A percentile compares a stretch with the other conserved stretches of the same genome.
phyloP scores from a whole-genome alignment of 192 early-diverging fungal species.

The Haplosporangium gracile region DNA sequence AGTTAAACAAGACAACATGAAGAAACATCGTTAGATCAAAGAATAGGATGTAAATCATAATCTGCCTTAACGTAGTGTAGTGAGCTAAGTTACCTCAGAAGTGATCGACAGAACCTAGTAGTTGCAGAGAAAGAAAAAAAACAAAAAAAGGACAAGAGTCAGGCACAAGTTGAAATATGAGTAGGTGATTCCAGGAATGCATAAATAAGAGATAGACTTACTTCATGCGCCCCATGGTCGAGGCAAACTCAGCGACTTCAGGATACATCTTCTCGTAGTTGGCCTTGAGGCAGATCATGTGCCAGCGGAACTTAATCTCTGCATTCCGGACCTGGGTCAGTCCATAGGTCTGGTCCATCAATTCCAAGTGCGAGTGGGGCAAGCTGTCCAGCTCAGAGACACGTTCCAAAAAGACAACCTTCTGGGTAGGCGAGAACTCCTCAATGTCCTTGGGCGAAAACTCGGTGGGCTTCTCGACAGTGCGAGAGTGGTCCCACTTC shows the following conservation, averaged over 20 bases:
- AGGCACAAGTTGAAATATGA: background rate
- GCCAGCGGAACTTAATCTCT: conserved; percentile 93
- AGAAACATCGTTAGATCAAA: background rate
- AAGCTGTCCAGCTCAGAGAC: conserved; percentile 75
- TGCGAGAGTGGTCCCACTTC: conserved; percentile 77
- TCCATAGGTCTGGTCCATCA: conserved; percentile 81
- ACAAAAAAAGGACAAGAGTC: background rate
- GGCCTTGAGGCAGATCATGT: conserved; percentile 82
- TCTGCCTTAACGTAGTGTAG: background rate
- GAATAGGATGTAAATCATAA: background rate
- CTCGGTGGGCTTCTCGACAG: conserved; percentile 58
- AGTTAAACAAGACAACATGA: conserved; percentile 5
- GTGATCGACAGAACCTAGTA: conserved; percentile 46
- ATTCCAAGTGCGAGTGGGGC: conserved; percentile 68
- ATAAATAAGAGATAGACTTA: background rate
- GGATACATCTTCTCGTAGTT: conserved; percentile 82
- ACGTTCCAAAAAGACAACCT: conserved; percentile 86
- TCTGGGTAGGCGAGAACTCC: conserved; percentile 76
- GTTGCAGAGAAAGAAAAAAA: background rate
- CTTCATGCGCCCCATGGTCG: conserved; percentile 96
- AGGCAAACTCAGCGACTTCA: conserved; percentile 83
- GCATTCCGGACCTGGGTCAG: conserved; percentile 81
- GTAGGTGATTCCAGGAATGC: too few species aligned
- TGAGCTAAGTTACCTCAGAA: conserved; percentile 18
- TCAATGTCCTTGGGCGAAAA: conserved; percentile 77